phyloP scores from a whole-genome alignment of 176 grass and related monocot genomes.

The Olyra latifolia region DNA sequence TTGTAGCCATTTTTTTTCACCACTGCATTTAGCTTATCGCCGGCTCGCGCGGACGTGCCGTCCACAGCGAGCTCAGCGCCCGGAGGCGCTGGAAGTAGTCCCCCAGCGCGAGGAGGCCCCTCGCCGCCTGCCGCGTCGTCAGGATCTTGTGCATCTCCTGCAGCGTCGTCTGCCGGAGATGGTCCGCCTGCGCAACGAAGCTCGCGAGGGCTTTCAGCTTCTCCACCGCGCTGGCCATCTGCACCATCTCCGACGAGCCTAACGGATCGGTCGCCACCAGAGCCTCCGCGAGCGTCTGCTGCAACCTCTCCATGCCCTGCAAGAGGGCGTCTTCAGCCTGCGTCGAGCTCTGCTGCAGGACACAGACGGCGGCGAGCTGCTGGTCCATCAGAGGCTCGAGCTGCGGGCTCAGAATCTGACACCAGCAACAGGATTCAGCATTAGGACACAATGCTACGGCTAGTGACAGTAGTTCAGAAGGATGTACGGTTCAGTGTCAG shows the following conservation, averaged over 20 bases:
- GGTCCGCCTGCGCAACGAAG: constrained; percentile 78
- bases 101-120: constrained; percentile 70
- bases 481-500: background rate
- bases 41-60: constrained; percentile 54
- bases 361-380: constrained; percentile 37
- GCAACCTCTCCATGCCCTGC: constrained; percentile 92
- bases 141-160: constrained; percentile 77
- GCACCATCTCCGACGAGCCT: constrained; percentile 54
- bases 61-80: constrained; percentile 75
- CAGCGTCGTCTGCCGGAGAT: constrained; percentile 63
- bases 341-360: constrained; percentile 53
- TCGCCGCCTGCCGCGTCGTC: constrained; percentile 74
- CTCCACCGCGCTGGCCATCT: constrained; percentile 57
- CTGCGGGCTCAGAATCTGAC: constrained; percentile 71
- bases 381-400: constrained; percentile 63
- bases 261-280: constrained; percentile 46
- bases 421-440: background rate
- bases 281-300: constrained; percentile 72
- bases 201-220: constrained; percentile 64
- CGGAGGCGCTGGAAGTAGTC: constrained; percentile 93
- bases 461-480: background rate
- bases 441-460: background rate
- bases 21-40: constrained; percentile 38
- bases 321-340: constrained; percentile 85
- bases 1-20: background rate